Base-by-base conservation (phyloP, 2,329 filamentous ascomycete species). In the Sclerotinia minor region DNA sequence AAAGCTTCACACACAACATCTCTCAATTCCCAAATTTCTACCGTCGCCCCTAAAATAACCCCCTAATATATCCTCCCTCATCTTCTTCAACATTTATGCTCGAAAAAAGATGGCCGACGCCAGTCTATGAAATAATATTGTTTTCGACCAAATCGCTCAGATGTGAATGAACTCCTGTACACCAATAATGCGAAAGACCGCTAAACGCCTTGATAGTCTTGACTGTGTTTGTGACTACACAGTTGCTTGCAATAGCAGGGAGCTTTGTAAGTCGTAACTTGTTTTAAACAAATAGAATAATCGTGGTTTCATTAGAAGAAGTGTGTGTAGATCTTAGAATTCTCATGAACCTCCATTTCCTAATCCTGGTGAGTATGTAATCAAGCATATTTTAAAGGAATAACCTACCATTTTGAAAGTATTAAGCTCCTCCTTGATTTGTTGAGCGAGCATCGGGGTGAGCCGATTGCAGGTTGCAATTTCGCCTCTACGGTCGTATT, bases 261-360 rank as follows among this genome's bases (percentile, higher is more conserved):
- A 67, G 59, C 41, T 57, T 67, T 67, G 59, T 52, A 69, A 57
- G 50, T 64, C 44, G 50, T 63, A n/a, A 59, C 64, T 57, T 64
- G 50, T 64, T 67, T 63, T 64, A 32, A 24, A 64, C 65, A 67
- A 67, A 64, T 55, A 64, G 59, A 67, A 74, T 74, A 73, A 71
- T 76, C 73, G 70, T 75, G 64, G 69, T 73, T 73, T 84, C 81
- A 80, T 94, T 87, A 99, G 85, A 99, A 98, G 86, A 99, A 99
- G 85, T 99, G 95, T 75, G 95, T 99, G 84, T 99, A 97, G 77
- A 97, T 94, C 83, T 98, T 99, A 73, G 95, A 98, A 79, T 90
- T 92, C 81, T 98, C 95, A 79, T 99, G 95, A 76, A 99, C 95
- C 83, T 98, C 95, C 95, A 99, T 99, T 83, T 99, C 95, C 95